Base-by-base conservation (phyloP, 2,329 filamentous ascomycete species). In the Diaporthe vaccinii region DNA sequence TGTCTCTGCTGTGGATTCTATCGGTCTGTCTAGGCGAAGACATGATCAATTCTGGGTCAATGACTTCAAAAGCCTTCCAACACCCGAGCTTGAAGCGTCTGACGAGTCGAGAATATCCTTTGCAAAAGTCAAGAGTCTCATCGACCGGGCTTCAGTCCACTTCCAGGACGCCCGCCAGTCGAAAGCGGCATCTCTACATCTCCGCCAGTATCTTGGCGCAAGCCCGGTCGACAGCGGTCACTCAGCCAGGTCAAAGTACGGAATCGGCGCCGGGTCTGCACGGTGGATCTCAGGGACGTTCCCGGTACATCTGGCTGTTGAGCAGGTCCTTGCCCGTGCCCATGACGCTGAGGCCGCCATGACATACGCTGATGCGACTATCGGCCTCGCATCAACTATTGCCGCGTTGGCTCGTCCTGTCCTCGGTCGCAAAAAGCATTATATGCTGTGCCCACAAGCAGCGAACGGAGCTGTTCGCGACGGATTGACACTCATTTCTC, bases 1-100 rank as follows among this genome's bases (percentile, higher is more conserved):
- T 28, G 59, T 77, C 34, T 57, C 28, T 57, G 53, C 53, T 9
- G 53, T 57, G 53, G 53, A 20, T 34, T 57, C 53, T 34, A 31
- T 34, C 7, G 53, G 53, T 14, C 53, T 57, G 7, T 57, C n/a
- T 9, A 57, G 17, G 28, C 20, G 53, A 12, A 34, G 53, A 17
- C 5, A 20, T 31, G 28, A 3, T 20, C 25, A 4, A 17, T 34
- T 31, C 2, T 15, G 53, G 25, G 15, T 10, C 53, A 57, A 57
- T 34, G 28, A 31, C 2, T 57, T 57, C 53, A 31, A 34, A 57
- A 15, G 0, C 4, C 53, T 20, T 34, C 25, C 15, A 57, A 20
- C 4, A 9, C 15, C 53, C 4, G 53, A 34, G 25, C 28, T 8
- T 20, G 28, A 22, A 57, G 15, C 20, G 28, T 57, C 53, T 0